A percentile compares a stretch with the other conserved stretches of the same genome.
These are phyloP conservation scores for Polyporus arcularius DNA, from an alignment of 768 basidiomycete genomes.

Conservation along the genomic window DNA sequence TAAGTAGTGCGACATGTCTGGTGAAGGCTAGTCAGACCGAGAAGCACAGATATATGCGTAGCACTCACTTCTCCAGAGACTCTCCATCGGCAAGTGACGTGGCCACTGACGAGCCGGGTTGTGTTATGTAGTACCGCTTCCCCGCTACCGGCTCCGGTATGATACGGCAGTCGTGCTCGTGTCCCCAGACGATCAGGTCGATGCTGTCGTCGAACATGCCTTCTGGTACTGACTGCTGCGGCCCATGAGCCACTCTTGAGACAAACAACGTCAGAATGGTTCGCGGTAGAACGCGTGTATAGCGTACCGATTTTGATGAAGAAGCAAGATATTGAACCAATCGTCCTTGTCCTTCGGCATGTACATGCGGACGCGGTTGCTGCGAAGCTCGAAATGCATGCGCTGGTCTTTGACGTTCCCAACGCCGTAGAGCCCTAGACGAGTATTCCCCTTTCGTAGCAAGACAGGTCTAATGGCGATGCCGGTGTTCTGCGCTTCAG, in stretches of 20 bases:
- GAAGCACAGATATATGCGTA: neutral
- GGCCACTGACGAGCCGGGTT: constrained; percentile 94
- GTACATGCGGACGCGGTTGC: constrained; percentile 94
- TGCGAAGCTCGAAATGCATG: constrained; percentile 94
- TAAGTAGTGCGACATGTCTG: constrained; percentile 89
- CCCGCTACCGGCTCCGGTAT: constrained; percentile 89
- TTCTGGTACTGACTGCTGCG: constrained; percentile 93
- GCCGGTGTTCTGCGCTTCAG: constrained; percentile 65
- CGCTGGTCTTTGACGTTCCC: constrained; percentile 96
- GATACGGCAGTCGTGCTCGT: constrained; percentile 97
- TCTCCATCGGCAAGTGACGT: constrained; percentile 95
- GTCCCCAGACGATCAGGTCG: constrained; percentile 95
- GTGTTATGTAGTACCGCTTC: constrained; percentile 88
- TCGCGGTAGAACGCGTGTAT: neutral
- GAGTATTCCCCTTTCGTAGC: constrained; percentile 81
- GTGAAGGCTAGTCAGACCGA: constrained; percentile 2
- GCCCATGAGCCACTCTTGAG: constrained; percentile 86
- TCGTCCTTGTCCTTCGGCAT: constrained; percentile 89
- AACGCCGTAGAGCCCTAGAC: constrained; percentile 91
- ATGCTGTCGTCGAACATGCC: constrained; percentile 96
- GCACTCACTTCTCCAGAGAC: constrained; percentile 78
- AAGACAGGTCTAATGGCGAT: constrained; percentile 91
- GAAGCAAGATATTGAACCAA: constrained; percentile 92
- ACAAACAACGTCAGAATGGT: neutral
- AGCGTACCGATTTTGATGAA: constrained; percentile 94